phyloP scores from a whole-genome alignment of 1,284 basidiomycete species.

The Prillingera fragicola region DNA sequence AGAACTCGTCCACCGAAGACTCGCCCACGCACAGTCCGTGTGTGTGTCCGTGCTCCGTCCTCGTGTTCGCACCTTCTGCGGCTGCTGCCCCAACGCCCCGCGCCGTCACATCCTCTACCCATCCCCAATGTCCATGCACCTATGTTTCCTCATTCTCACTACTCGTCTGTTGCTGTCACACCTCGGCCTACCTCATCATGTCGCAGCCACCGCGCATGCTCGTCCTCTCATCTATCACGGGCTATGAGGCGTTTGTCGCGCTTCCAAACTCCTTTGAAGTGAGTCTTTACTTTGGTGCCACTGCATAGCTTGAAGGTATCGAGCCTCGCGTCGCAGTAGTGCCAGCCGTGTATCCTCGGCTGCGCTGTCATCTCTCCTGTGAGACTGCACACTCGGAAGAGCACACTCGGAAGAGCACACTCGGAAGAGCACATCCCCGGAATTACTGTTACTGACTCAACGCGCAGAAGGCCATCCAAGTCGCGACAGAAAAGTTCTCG shows the following conservation, averaged over 20 bases:
- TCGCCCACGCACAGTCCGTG: no score
- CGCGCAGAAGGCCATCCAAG: conserved; percentile 35
- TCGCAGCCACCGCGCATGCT: conserved; percentile 36
- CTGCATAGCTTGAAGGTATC: not conserved
- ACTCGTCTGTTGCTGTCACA: no score
- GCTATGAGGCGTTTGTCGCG: conserved; percentile 31
- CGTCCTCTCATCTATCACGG: conserved; percentile 24
- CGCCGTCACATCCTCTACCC: no score
- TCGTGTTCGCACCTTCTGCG: not conserved
- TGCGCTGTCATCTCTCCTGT: not conserved
- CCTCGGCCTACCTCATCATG: conserved; percentile 16
- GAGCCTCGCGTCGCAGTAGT: not conserved
- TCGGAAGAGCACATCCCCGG: no score
- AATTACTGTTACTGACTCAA: no score
- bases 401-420: no score
- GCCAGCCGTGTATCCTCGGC: not conserved
- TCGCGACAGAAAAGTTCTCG: conserved; percentile 31
- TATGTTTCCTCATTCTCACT: not conserved
- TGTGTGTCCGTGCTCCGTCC: not conserved
- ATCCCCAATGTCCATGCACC: no score
- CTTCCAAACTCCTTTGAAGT: conserved; percentile 38
- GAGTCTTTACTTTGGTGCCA: conserved; percentile 6
- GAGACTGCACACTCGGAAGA: no score
- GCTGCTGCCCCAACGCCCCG: not conserved
- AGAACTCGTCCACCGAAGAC: no score